A percentile compares a stretch with the other conserved stretches of the same genome.
Evolutionary conservation across 805 yeast species (phyloP).

Genomic region (Candida sonorensis): DNA sequence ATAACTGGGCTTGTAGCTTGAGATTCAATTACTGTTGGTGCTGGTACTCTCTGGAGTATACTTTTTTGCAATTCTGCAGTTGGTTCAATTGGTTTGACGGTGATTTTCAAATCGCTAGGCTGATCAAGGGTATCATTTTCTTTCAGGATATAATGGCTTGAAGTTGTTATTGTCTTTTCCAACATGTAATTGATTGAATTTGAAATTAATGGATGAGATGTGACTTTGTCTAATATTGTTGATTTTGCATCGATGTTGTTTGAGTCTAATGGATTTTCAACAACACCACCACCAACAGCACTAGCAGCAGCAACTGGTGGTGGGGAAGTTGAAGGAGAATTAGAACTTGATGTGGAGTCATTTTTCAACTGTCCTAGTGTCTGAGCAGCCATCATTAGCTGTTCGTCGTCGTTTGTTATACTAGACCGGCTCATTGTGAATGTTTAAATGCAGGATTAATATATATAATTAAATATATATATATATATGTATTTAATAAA

Average conservation of each 20-base stretch:
- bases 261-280: background rate
- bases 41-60: too few relatives aligned
- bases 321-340: background rate
- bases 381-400: slow-evolving; percentile 23
- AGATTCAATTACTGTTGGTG: too few relatives aligned
- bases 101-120: too few relatives aligned
- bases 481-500: too few relatives aligned
- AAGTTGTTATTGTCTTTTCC: slow-evolving; percentile 27
- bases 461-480: too few relatives aligned
- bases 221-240: slow-evolving; percentile 29
- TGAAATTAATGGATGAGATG: slow-evolving; percentile 31
- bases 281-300: background rate
- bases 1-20: too few relatives aligned
- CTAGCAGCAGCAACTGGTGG: too few relatives aligned
- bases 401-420: slow-evolving; percentile 1
- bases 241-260: slow-evolving; percentile 2
- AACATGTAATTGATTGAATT: slow-evolving; percentile 30
- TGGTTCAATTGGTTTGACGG: too few relatives aligned
- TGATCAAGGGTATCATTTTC: background rate
- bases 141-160: slow-evolving; percentile 18
- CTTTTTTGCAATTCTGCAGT: too few relatives aligned
- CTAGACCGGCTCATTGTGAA: too few relatives aligned
- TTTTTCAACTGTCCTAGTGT: slow-evolving; percentile 24
- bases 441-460: too few relatives aligned
- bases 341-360: slow-evolving; percentile 3